These are phyloP conservation scores for Aspergillus fumigatus DNA, from an alignment of 2,329 filamentous ascomycete species.

Conservation along the genomic window DNA sequence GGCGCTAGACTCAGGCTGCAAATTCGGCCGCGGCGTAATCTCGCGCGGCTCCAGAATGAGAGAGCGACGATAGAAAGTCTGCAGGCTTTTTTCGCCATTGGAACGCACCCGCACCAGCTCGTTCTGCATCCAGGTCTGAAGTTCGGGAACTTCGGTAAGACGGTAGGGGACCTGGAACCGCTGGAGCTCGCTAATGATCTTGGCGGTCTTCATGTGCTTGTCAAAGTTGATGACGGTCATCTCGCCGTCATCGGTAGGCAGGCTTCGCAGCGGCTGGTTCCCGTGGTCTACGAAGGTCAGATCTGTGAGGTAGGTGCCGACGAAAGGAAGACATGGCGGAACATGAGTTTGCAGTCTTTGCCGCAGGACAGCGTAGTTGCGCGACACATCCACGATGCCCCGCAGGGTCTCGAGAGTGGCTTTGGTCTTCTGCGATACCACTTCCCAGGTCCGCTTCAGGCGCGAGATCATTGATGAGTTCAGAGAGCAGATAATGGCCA, in stretches of 20 bases:
- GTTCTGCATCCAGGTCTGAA: conserved; percentile 87
- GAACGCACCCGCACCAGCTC: conserved; percentile 73
- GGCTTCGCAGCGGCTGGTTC: conserved; percentile 77
- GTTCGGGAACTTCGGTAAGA: conserved; percentile 73
- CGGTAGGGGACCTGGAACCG: conserved; percentile 93
- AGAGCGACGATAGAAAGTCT: conserved; percentile 75
- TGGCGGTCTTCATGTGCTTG: conserved; percentile 90
- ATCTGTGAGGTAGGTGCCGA: conserved; percentile 95
- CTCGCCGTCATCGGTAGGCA: conserved; percentile 60
- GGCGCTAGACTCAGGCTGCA: conserved; percentile 26
- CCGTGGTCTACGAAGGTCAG: conserved; percentile 94
- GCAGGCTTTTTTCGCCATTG: conserved; percentile 58
- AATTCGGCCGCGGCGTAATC: conserved; percentile 15
- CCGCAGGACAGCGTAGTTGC: conserved; percentile 85
- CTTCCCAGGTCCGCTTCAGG: conserved; percentile 86
- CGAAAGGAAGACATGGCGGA: conserved; percentile 88
- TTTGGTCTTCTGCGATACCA: conserved; percentile 78
- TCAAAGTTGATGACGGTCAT: conserved; percentile 93
- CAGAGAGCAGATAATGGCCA: conserved; percentile 93
- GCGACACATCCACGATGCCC: conserved; percentile 79
- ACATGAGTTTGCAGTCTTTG: conserved; percentile 78
- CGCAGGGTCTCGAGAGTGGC: conserved; percentile 73
- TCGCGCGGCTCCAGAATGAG: conserved; percentile 69
- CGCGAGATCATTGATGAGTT: conserved; percentile 89
- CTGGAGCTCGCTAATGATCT: conserved; percentile 92